Conservation (phyloP, 306 rosid genomes). For the Psophocarpus tetragonolobus region DNA sequence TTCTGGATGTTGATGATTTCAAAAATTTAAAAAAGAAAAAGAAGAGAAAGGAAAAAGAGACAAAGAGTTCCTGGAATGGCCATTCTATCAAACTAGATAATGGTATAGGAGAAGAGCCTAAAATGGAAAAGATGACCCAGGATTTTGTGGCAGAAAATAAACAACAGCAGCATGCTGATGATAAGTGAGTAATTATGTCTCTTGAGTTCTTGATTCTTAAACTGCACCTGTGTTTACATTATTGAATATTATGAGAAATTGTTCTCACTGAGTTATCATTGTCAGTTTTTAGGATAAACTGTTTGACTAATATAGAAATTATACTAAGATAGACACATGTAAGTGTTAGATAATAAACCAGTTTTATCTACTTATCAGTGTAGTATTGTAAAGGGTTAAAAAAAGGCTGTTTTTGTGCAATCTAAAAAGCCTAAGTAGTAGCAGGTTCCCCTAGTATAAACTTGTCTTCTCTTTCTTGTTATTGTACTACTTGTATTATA, state of each 20-base stretch:
- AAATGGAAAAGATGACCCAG: conserved; percentile 27
- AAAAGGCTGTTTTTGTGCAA: no score
- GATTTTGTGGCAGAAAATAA: conserved; percentile 30
- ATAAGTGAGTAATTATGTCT: conserved; percentile 38
- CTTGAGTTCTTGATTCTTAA: conserved; percentile 20
- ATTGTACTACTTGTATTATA: no score
- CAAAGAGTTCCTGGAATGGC: conserved; percentile 25
- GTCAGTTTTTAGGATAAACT: neutral
- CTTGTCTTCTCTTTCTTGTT: no score
- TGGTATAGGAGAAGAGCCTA: conserved; percentile 27
- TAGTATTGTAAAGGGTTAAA: no score
- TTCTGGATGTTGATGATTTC: conserved; percentile 24
- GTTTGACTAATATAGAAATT: no score
- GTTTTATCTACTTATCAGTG: no score
- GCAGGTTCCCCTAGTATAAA: no score
- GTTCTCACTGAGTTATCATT: neutral
- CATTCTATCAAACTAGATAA: conserved; percentile 24
- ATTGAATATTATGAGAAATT: neutral
- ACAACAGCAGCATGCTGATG: conserved; percentile 33
- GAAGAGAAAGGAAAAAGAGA: conserved; percentile 36
- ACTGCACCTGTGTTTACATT: neutral
- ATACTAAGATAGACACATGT: no score
- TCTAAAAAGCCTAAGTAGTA: no score
- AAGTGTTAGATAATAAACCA: no score
- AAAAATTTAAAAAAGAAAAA: conserved; percentile 36